Conservation (phyloP, 2,329 filamentous ascomycete species). For the Xylaria digitata region DNA sequence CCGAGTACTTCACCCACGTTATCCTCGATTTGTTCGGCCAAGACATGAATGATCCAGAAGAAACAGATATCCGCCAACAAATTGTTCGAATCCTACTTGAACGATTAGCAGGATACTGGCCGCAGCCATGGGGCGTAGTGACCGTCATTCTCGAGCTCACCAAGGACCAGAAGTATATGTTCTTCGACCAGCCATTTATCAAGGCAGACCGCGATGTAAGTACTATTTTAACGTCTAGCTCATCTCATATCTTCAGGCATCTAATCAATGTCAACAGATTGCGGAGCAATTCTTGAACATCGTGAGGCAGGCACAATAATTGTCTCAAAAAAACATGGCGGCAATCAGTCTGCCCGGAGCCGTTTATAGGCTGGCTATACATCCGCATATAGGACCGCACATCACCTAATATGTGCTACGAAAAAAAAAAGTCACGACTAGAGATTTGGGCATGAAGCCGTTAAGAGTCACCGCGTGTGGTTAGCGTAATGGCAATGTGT, state of each 20-base stretch:
- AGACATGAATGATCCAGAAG: constrained; percentile 78
- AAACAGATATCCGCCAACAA: constrained; percentile 86
- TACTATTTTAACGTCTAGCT: constrained; percentile 9
- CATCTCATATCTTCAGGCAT: background rate
- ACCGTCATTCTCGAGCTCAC: constrained; percentile 88
- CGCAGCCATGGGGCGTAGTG: constrained; percentile 95
- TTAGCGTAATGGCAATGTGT: constrained; percentile 20
- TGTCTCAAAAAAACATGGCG: background rate
- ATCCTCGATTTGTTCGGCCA: constrained; percentile 86
- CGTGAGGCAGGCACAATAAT: constrained; percentile 43
- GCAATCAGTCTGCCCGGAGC: background rate
- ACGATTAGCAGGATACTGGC: constrained; percentile 86
- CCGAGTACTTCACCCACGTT: constrained; percentile 90
- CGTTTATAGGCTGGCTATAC: constrained; percentile 5
- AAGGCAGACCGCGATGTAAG: constrained; percentile 87
- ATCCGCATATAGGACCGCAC: constrained; percentile 18
- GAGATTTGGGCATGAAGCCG: constrained; percentile 12
- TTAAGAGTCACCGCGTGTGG: constrained; percentile 1
- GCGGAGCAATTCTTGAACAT: constrained; percentile 48
- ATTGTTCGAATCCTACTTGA: constrained; percentile 91
- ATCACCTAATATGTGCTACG: constrained; percentile 20
- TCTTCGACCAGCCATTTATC: constrained; percentile 94
- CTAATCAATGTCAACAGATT: constrained; percentile 42
- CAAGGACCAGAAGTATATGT: constrained; percentile 89
- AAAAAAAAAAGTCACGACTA: constrained; percentile 20